Conservation (phyloP, 805 yeast genomes). For the Ogataea pignaliae region DNA sequence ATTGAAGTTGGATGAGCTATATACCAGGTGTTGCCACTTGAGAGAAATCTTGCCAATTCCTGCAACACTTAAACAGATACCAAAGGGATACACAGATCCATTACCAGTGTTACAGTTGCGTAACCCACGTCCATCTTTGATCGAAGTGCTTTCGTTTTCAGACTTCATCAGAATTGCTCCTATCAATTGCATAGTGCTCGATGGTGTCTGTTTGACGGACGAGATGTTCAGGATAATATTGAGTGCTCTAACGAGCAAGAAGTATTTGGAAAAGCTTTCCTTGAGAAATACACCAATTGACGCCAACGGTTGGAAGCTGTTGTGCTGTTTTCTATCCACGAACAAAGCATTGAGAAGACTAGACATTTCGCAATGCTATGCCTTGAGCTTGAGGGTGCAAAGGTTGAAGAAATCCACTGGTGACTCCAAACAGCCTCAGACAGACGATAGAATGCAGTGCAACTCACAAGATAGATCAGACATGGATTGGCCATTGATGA, state of each 20-base stretch:
- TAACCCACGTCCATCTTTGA: constrained; percentile 86
- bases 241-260: constrained; percentile 62
- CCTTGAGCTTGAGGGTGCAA: constrained; percentile 40
- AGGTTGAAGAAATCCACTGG: constrained; percentile 26
- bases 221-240: constrained; percentile 77
- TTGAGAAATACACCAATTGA: constrained; percentile 75
- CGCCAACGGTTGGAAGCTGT: constrained; percentile 67
- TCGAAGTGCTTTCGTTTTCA: constrained; percentile 82
- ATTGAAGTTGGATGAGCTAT: constrained; percentile 59
- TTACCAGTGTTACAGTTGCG: constrained; percentile 64
- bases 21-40: constrained; percentile 89
- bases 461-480: constrained; percentile 57
- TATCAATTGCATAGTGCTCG: constrained; percentile 66
- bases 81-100: constrained; percentile 73
- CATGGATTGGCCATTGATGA: constrained; percentile 79
- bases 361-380: constrained; percentile 69
- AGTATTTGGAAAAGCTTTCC: constrained; percentile 65
- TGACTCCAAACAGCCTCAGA: constrained; percentile 2
- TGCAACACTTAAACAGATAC: constrained; percentile 78
- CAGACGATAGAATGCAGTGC: constrained; percentile 38
- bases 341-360: constrained; percentile 54
- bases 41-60: constrained; percentile 91
- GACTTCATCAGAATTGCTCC: constrained; percentile 89
- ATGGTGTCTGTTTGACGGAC: constrained; percentile 68
- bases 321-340: constrained; percentile 70